Evolutionary conservation across 768 basidiomycete genomes (phyloP).

Genomic region (Rhizopogon salebrosus): DNA sequence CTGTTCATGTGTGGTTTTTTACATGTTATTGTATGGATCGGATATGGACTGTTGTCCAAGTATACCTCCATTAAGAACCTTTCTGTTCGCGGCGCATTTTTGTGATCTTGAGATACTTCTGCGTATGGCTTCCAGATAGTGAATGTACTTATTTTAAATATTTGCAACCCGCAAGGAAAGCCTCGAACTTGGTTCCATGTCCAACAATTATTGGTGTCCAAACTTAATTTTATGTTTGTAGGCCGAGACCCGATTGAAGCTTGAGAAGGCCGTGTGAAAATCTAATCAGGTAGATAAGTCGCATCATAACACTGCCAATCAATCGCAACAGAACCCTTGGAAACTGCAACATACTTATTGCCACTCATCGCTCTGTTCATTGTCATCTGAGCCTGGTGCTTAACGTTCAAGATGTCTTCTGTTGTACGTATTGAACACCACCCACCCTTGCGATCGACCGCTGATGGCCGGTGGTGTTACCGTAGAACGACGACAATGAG

Average conservation of each 20-base stretch:
- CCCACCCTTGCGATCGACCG: neutral
- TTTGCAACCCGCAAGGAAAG: neutral
- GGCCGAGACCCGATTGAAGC: neutral
- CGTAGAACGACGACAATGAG: constrained; percentile 58
- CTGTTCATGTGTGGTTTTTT: constrained; percentile 18
- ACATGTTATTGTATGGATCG: constrained; percentile 7
- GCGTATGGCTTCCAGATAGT: too few species aligned
- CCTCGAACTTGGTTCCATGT: too few species aligned
- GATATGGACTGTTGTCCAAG: constrained; percentile 10
- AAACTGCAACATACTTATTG: constrained; percentile 12
- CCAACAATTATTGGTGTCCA: too few species aligned
- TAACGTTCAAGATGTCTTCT: constrained; percentile 42
- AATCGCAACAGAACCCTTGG: constrained; percentile 4
- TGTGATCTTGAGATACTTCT: neutral
- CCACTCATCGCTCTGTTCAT: constrained; percentile 8
- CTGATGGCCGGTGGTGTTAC: constrained; percentile 2
- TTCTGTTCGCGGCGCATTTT: neutral
- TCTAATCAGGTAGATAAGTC: constrained; percentile 41
- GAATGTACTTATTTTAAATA: too few species aligned
- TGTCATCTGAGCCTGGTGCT: neutral
- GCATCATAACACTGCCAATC: constrained; percentile 10
- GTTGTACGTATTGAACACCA: constrained; percentile 38
- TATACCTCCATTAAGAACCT: neutral
- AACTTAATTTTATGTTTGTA: neutral
- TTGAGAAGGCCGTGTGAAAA: constrained; percentile 56